phyloP scores from a whole-genome alignment of 768 basidiomycete species.

The Rhizopogon sp. region DNA sequence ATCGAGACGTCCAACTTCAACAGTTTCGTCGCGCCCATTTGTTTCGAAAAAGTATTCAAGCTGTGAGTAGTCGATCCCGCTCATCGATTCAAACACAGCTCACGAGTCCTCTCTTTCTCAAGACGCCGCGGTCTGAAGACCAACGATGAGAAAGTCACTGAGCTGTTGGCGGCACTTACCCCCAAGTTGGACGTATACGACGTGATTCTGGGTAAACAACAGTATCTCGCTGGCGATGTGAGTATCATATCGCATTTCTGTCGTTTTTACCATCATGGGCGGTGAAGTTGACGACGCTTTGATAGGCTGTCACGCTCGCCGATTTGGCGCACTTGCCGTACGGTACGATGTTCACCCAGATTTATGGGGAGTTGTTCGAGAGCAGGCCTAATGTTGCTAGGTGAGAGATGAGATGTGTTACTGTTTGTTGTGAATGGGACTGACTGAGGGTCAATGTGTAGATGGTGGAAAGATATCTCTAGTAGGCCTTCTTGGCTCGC shows the following conservation, averaged over 20 bases:
- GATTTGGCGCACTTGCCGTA: conserved; percentile 57
- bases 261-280: neutral
- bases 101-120: neutral
- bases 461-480: conserved; percentile 51
- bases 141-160: conserved; percentile 16
- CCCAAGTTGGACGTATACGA: conserved; percentile 49
- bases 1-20: conserved; percentile 53
- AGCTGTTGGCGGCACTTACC: conserved; percentile 15
- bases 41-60: conserved; percentile 49
- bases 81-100: neutral
- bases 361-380: conserved; percentile 21
- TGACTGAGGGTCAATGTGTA: conserved; percentile 6
- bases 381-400: conserved; percentile 39
- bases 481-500: conserved; percentile 41
- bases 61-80: conserved; percentile 26
- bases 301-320: conserved; percentile 43
- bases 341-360: conserved; percentile 22
- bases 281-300: neutral
- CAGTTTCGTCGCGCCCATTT: conserved; percentile 30
- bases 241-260: conserved; percentile 12
- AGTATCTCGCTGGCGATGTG: conserved; percentile 55
- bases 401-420: conserved; percentile 17
- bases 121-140: conserved; percentile 16
- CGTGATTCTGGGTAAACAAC: conserved; percentile 45
- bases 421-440: neutral